Evolutionary conservation across 495 filamentous ascomycete genomes (phyloP), one percentile per base, ranked within the genome.

Genomic region (Talaromyces adpressus): DNA sequence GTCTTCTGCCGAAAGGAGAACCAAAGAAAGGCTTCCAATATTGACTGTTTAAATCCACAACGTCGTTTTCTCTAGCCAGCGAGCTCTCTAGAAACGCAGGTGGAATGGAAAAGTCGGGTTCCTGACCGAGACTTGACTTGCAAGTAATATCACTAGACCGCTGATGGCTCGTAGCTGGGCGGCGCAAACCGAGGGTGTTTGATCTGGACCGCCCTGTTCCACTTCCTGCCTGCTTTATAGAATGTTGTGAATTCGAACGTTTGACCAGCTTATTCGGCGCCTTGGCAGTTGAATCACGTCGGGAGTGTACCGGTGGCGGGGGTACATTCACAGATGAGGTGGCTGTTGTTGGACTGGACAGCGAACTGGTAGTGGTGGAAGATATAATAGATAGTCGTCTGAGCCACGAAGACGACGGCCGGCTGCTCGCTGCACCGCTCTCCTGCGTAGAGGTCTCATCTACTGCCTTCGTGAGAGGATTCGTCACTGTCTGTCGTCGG

Each of bases 221-320:
- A 53, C 68, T 45, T 61, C 69, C 65, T 51, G 71, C 57, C 61
- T 71, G 66, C 68, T 77, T 62, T 61, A 74, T 71, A 70, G 72
- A 77, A 63, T 82, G 80, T 34, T 86, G 80, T 52, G 92, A 90
- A 12, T 86, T 80, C 52, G 86, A 80, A 62, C 93, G 87, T 76
- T 97, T 98, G 32, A 97, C 87, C 25, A 97, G 78, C 75, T 95
- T 97, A 75, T 97, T 97, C 16, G 89, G 86, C 9, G 81, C 68
- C 63, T 84, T 74, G 54, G 75, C 72, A 14, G 72, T 59, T 12
- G 81, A 72, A 60, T 70, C 65, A 52, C 65, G 41, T 39, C 71
- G 67, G 16, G 79, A 68, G 27, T 89, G 69, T 29, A 89, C 89
- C 41, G 89, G 88, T 51, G 84, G 87, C 7, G 80, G 82, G 25